Percentiles rank a stretch among this genome's conserved stretches.
phyloP scores from a whole-genome alignment of 345 rosid species.

The Punica granatum region DNA sequence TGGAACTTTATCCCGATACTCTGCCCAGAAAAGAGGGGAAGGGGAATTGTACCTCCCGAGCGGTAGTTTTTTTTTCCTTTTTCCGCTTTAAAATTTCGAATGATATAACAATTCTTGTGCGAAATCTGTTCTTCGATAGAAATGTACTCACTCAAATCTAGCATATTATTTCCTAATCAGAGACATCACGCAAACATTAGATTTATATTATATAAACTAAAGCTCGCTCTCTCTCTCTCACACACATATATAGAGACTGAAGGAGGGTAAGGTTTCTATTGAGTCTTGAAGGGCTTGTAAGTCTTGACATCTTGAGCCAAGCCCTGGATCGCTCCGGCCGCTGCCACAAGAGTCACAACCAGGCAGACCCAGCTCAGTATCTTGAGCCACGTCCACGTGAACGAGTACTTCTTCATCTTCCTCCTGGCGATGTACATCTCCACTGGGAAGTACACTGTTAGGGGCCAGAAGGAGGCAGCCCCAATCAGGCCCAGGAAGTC shows the following conservation, averaged over 20 bases:
- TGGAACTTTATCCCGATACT: background rate
- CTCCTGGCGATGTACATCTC: constrained; percentile 70
- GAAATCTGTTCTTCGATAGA: background rate
- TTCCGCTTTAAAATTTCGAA: background rate
- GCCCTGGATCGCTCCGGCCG: constrained; percentile 73
- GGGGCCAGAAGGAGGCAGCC: constrained; percentile 73
- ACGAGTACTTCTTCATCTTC: constrained; percentile 40
- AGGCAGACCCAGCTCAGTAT: constrained; percentile 47
- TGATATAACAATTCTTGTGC: background rate
- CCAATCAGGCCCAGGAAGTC: constrained; percentile 74
- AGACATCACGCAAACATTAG: too few species aligned
- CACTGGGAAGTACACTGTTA: constrained; percentile 77
- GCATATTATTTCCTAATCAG: background rate
- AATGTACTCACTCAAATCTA: background rate
- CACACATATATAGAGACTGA: too few species aligned
- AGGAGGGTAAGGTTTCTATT: background rate
- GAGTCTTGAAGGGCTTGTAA: constrained; percentile 61
- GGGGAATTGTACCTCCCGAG: background rate
- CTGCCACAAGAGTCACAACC: constrained; percentile 52
- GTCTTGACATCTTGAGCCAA: constrained; percentile 39
- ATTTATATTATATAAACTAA: too few species aligned
- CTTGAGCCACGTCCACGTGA: constrained; percentile 62
- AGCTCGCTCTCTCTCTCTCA: too few species aligned
- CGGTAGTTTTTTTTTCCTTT: too few species aligned
- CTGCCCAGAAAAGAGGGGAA: background rate